Evolutionary conservation across 179 eudicot species (phyloP).

Genomic region (Carnegiea gigantea): DNA sequence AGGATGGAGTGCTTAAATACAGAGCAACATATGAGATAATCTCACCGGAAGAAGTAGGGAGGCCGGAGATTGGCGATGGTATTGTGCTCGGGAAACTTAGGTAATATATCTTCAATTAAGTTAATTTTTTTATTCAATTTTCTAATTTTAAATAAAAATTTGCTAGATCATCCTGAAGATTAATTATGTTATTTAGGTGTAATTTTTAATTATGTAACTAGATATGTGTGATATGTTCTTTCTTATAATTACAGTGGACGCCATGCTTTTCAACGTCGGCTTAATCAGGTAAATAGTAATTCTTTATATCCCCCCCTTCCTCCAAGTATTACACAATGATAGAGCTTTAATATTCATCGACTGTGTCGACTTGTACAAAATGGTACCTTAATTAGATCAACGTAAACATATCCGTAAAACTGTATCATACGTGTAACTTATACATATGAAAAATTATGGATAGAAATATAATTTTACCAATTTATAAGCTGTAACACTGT

Average conservation of each 20-base stretch:
- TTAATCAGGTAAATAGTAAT: background rate
- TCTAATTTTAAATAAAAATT: background rate
- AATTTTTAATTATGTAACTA: background rate
- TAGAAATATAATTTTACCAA: no score
- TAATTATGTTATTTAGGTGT: background rate
- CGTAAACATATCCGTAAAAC: no score
- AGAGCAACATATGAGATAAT: conserved; percentile 25
- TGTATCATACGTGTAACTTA: no score
- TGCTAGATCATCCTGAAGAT: no score
- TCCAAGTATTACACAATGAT: no score
- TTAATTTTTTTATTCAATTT: background rate
- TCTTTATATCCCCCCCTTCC: no score
- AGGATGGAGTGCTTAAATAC: conserved; percentile 28
- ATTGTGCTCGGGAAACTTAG: conserved; percentile 26
- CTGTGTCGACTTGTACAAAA: no score
- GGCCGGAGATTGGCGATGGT: conserved; percentile 5
- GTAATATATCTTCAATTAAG: background rate
- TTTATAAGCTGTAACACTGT: no score
- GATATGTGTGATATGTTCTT: background rate
- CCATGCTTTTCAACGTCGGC: conserved; percentile 13
- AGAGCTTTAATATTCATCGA: no score
- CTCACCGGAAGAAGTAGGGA: conserved; percentile 23
- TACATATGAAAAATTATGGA: no score
- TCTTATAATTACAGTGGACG: conserved; percentile 9
- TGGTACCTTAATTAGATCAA: no score